Evolutionary conservation across 2,329 filamentous ascomycete species (phyloP).

Genomic region (Stachybotrys chartarum): DNA sequence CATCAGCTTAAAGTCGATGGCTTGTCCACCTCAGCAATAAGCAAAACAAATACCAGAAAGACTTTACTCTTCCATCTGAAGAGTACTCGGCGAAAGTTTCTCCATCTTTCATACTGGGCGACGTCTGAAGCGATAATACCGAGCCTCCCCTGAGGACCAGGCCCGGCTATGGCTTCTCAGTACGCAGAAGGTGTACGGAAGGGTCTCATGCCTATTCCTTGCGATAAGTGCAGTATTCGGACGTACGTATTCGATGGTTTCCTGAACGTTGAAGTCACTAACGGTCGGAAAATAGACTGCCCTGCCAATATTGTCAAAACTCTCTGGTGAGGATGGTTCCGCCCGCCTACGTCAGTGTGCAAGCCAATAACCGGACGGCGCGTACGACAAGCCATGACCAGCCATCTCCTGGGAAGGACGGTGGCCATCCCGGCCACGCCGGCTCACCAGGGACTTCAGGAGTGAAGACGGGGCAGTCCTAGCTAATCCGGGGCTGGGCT

Average conservation of each 20-base stretch:
- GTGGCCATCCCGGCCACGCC: neutral
- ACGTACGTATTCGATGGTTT: constrained; percentile 1
- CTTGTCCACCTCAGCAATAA: too few relatives aligned
- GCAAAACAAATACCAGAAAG: too few relatives aligned
- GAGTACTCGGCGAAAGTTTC: too few relatives aligned
- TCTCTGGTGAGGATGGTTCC: constrained; percentile 9
- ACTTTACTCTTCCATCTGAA: too few relatives aligned
- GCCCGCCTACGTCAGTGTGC: constrained; percentile 1
- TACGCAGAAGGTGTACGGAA: constrained; percentile 4
- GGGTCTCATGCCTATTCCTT: constrained; percentile 7
- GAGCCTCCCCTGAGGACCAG: neutral
- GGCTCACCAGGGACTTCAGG: neutral
- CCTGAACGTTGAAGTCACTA: too few relatives aligned
- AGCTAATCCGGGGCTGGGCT: neutral
- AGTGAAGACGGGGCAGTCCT: neutral
- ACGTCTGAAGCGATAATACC: too few relatives aligned
- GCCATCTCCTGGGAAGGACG: neutral
- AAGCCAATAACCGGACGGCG: neutral
- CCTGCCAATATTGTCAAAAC: constrained; percentile 7
- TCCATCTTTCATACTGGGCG: too few relatives aligned
- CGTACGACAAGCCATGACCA: neutral
- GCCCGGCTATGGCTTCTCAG: neutral
- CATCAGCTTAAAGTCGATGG: too few relatives aligned
- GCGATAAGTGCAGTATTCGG: constrained; percentile 11
- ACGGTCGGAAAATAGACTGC: neutral